Evolutionary conservation across 345 rosid genomes (phyloP).

Genomic region (Carallia brachiata): DNA sequence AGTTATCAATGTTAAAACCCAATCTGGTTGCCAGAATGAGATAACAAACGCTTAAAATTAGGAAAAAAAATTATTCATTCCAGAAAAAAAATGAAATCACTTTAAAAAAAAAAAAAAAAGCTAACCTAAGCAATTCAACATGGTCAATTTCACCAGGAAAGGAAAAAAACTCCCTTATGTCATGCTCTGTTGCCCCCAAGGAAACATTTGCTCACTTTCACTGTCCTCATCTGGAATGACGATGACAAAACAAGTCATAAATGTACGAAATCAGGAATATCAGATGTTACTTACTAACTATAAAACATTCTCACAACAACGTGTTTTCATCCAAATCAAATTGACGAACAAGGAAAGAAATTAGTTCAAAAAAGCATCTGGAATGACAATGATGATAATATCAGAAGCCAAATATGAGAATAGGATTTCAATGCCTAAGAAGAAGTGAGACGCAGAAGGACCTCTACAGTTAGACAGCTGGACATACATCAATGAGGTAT

Average conservation of each 20-base stretch:
- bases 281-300: too few species aligned
- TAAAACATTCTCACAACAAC: too few species aligned
- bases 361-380: too few species aligned
- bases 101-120: background rate
- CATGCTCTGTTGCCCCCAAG: slow-evolving; percentile 60
- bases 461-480: too few species aligned
- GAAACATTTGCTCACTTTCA: slow-evolving; percentile 74
- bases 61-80: background rate
- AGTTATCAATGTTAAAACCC: background rate
- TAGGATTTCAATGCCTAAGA: too few species aligned
- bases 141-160: slow-evolving; percentile 77
- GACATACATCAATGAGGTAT: too few species aligned
- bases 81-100: slow-evolving; percentile 5
- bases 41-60: background rate
- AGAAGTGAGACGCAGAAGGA: too few species aligned
- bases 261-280: too few species aligned
- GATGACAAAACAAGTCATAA: background rate
- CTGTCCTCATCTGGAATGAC: slow-evolving; percentile 49
- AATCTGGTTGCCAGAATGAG: background rate
- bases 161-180: slow-evolving; percentile 87
- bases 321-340: too few species aligned
- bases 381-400: too few species aligned
- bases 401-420: too few species aligned
- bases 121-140: slow-evolving; percentile 59
- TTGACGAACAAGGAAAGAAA: too few species aligned